A percentile compares a stretch with the other conserved stretches of the same genome.
Evolutionary conservation across 2,329 filamentous ascomycete species (phyloP).

Genomic region (Sphaceloma murrayae): DNA sequence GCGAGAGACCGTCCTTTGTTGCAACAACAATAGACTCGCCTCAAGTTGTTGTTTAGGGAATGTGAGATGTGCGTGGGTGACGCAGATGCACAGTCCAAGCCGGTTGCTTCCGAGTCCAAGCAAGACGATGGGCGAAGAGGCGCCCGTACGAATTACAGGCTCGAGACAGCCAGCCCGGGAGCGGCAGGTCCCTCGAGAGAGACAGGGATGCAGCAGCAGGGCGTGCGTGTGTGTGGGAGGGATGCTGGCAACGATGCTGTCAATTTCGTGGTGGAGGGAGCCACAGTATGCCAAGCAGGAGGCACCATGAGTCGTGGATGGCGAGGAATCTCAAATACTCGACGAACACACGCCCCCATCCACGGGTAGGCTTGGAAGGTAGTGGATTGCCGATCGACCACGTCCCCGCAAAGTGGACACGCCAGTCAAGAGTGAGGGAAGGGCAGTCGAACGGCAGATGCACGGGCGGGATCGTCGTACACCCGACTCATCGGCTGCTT

Average conservation of each 20-base stretch:
- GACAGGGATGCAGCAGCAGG: not conserved
- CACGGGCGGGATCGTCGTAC: slow-evolving; percentile 11
- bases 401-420: slow-evolving; percentile 10
- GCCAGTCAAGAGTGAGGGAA: not conserved
- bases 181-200: not conserved
- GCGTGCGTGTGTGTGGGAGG: slow-evolving; percentile 4
- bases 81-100: not conserved
- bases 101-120: slow-evolving; percentile 1
- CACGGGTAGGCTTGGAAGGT: too few relatives aligned
- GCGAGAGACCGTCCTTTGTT: slow-evolving; percentile 5
- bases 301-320: slow-evolving; percentile 7
- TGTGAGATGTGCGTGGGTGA: too few relatives aligned
- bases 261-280: slow-evolving; percentile 10
- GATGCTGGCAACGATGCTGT: slow-evolving; percentile 3
- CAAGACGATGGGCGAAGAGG: not conserved
- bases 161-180: not conserved
- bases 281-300: not conserved
- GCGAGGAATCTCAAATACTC: slow-evolving; percentile 11
- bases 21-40: not conserved
- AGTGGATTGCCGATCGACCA: slow-evolving; percentile 3
- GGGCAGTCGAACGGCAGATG: slow-evolving; percentile 7
- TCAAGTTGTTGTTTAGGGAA: not conserved
- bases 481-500: slow-evolving; percentile 14
- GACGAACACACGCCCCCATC: slow-evolving; percentile 6
- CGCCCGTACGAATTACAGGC: not conserved